Conservation (phyloP, 306 rosid species). For the Clitoria ternatea region DNA sequence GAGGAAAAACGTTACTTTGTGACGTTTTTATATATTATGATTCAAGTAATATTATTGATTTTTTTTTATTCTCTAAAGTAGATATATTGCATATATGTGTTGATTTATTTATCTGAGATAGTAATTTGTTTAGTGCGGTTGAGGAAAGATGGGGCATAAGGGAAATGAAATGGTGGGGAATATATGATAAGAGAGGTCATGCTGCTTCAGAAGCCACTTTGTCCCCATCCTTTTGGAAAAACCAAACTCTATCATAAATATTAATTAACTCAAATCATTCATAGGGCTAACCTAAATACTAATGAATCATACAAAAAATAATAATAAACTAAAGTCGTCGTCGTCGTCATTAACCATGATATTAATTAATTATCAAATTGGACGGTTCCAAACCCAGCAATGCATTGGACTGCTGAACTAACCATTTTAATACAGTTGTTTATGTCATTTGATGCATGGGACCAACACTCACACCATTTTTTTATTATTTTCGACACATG, state of each 20-base stretch:
- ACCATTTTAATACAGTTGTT: constrained; percentile 8
- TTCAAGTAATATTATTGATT: too few species aligned
- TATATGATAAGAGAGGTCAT: constrained; percentile 33
- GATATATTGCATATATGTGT: too few species aligned
- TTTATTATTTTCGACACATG: too few species aligned
- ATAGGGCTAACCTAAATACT: constrained; percentile 1
- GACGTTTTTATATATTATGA: too few species aligned
- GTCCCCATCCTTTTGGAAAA: constrained; percentile 45
- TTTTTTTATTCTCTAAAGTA: too few species aligned
- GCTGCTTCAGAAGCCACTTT: constrained; percentile 27
- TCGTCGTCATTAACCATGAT: not conserved
- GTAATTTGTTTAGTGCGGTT: not conserved
- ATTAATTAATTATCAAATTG: constrained; percentile 20
- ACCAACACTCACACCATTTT: not conserved
- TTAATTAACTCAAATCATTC: not conserved
- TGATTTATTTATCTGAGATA: too few species aligned
- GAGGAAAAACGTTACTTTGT: too few species aligned
- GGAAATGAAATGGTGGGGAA: constrained; percentile 19
- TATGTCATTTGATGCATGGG: constrained; percentile 13
- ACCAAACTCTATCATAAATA: not conserved
- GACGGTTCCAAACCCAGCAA: constrained; percentile 50
- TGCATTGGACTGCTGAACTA: constrained; percentile 40
- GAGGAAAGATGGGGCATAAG: not conserved
- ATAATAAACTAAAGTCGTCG: too few species aligned
- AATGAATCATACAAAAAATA: not conserved